Base-by-base conservation (phyloP, 768 basidiomycete species). In the Ramaria sp. region DNA sequence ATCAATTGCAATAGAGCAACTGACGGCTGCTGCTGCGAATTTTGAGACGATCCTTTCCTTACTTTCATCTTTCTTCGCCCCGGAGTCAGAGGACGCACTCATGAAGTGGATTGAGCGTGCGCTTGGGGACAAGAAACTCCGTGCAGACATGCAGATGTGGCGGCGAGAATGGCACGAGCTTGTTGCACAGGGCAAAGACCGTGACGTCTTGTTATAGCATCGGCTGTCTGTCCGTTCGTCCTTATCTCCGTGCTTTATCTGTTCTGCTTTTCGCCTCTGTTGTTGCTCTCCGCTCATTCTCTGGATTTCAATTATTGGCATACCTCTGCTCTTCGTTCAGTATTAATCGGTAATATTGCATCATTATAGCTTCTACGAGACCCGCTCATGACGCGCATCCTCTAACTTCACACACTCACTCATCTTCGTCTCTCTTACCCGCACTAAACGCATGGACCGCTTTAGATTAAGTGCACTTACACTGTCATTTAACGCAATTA, bases 41-140 rank as follows among this genome's bases (percentile, higher is more conserved):
- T 97, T 99, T 68, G 95, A 99, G 70, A 94, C 88, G 3, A 83
- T 97, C 19, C 73, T 98, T 15, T 93, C 91, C 13, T 73, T 93
- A 13, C 73, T 99, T 9, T 95, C 93, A 0, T 95, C 92, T 7
- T 95, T 92, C 72, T 98, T 96, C 66, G 84, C 97, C 7, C 89
- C 91, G 0, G 89, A 95, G 68, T 83, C 90, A 63, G 95, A 98
- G 60, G 82, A 97, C 63, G 71, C 75, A 4, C 74, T 96, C 27
- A 71, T 99, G 62, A 69, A 73, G 1, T 99, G 94, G 94, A 82
- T 97, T 49, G 79, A 76, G 58, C 78, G 75, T 52, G 71, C 78
- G 51, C 64, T 85, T 17, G 70, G 67, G 24, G 74, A 85, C 67
- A 79, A 80, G 71, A 91, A 84, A 60, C 70, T 95, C 46, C 75